Conservation (phyloP, 176 grass and related monocot genomes). For the Chrysopogon serrulatus region DNA sequence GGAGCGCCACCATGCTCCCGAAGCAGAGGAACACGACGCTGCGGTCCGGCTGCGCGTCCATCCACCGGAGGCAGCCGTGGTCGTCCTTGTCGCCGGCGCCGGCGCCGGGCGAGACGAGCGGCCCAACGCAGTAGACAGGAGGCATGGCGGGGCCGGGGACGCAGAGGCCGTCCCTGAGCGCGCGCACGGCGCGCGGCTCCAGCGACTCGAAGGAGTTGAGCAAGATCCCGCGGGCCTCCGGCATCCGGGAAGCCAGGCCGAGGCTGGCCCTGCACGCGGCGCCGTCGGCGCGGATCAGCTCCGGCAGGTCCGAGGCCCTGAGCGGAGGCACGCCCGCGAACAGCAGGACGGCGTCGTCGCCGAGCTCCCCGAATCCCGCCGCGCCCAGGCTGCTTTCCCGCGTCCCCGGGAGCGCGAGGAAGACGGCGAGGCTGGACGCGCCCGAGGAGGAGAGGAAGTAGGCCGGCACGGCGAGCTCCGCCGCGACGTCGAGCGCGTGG, state of each 20-base stretch:
- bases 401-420: neutral
- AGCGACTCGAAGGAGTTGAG: no score
- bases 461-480: constrained; percentile 11
- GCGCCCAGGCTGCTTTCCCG: neutral
- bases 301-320: neutral
- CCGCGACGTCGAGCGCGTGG: constrained; percentile 14
- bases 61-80: neutral
- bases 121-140: neutral
- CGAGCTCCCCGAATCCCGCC: neutral
- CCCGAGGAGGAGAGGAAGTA: constrained; percentile 25
- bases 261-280: no score
- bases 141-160: neutral
- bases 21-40: constrained; percentile 54
- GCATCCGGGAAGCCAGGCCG: no score
- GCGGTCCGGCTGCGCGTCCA: constrained; percentile 20
- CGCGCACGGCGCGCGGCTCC: no score
- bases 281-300: neutral
- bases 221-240: no score
- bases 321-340: neutral
- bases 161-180: neutral
- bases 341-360: neutral
- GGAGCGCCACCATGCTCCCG: constrained; percentile 15
- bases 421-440: constrained; percentile 6
- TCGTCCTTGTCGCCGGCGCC: neutral
- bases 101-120: neutral